phyloP scores from a whole-genome alignment of 257 asterid species.

The Lavandula angustifolia region DNA sequence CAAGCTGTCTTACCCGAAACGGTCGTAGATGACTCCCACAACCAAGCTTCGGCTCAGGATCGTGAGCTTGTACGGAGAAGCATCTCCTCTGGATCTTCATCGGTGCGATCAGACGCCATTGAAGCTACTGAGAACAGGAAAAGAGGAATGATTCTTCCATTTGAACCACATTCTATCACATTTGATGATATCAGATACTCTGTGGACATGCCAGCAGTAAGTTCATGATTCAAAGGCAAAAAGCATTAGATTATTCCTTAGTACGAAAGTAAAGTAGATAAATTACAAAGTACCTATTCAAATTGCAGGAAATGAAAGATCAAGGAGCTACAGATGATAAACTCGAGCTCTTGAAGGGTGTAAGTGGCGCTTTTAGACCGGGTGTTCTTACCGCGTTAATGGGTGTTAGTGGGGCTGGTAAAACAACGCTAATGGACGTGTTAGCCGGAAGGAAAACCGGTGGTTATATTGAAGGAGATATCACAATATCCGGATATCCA shows the following conservation, averaged over 20 bases:
- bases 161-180: slow-evolving; percentile 85
- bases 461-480: slow-evolving; percentile 54
- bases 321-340: slow-evolving; percentile 48
- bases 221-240: slow-evolving; percentile 19
- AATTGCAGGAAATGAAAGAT: slow-evolving; percentile 49
- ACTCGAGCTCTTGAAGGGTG: slow-evolving; percentile 47
- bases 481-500: slow-evolving; percentile 56
- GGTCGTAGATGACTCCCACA: slow-evolving; percentile 25
- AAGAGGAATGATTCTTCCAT: slow-evolving; percentile 89
- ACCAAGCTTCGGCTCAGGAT: slow-evolving; percentile 22
- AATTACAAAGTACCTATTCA: not conserved
- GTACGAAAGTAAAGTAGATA: not conserved
- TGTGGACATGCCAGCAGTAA: slow-evolving; percentile 85
- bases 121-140: slow-evolving; percentile 38
- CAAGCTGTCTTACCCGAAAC: slow-evolving; percentile 55
- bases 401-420: slow-evolving; percentile 71
- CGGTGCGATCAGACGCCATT: slow-evolving; percentile 35
- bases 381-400: slow-evolving; percentile 62
- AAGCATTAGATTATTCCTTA: not conserved
- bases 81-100: slow-evolving; percentile 36
- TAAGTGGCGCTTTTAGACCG: slow-evolving; percentile 56
- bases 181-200: slow-evolving; percentile 70
- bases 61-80: slow-evolving; percentile 26
- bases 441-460: slow-evolving; percentile 59
- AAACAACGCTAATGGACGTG: slow-evolving; percentile 63